phyloP scores from a whole-genome alignment of 495 filamentous ascomycete genomes.

The Aspergillus wentii region DNA sequence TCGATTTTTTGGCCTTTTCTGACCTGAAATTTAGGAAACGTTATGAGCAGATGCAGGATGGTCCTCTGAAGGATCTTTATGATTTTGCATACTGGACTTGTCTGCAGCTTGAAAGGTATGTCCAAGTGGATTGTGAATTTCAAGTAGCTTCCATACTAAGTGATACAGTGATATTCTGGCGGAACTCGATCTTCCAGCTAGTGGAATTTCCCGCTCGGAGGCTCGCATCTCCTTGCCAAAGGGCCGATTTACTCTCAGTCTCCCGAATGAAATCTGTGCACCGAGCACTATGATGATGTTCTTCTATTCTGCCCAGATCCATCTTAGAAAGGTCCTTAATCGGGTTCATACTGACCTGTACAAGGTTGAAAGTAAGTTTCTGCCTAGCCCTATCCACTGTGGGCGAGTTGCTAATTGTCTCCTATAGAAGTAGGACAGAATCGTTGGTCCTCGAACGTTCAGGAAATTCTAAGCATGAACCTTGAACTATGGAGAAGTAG shows the following conservation, averaged over 20 bases:
- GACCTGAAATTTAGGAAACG: slow-evolving; percentile 19
- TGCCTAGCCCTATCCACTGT: not conserved
- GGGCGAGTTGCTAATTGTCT: not conserved
- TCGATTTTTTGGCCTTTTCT: not conserved
- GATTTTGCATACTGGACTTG: slow-evolving; percentile 91
- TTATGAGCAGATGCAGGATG: slow-evolving; percentile 27
- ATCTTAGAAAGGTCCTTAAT: slow-evolving; percentile 81
- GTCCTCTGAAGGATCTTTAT: slow-evolving; percentile 44
- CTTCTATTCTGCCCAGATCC: slow-evolving; percentile 82
- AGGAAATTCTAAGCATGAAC: slow-evolving; percentile 39
- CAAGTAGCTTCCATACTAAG: not conserved
- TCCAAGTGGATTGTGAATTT: too few relatives aligned
- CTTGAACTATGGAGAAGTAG: slow-evolving; percentile 46
- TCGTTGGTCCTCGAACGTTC: slow-evolving; percentile 27
- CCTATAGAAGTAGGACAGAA: slow-evolving; percentile 19
- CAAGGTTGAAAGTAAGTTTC: slow-evolving; percentile 50
- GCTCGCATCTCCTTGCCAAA: slow-evolving; percentile 60
- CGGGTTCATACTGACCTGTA: slow-evolving; percentile 76
- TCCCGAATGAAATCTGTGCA: slow-evolving; percentile 28
- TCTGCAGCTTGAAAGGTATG: slow-evolving; percentile 85
- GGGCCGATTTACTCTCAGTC: slow-evolving; percentile 26
- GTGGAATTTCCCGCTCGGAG: slow-evolving; percentile 69
- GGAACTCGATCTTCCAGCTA: slow-evolving; percentile 78
- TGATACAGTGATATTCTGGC: slow-evolving; percentile 79
- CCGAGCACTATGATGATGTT: slow-evolving; percentile 53